These are phyloP conservation scores for Coniella vitis DNA, from an alignment of 2,329 filamentous ascomycete species.

Conservation along the genomic window DNA sequence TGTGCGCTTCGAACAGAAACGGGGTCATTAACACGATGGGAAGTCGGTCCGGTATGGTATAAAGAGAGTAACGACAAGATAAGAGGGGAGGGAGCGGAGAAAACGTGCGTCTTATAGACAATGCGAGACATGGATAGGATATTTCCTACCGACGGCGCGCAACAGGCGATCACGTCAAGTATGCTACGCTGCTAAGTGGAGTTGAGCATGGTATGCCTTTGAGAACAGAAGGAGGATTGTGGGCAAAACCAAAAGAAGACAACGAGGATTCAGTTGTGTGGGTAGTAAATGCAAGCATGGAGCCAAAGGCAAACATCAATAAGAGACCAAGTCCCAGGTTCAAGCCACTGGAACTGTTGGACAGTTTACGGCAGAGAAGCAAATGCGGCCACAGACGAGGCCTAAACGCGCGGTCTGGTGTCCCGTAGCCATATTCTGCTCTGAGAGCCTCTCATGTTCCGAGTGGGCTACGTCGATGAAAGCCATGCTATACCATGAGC, in stretches of 20 bases:
- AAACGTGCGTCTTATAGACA: background rate
- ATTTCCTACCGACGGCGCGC: no score
- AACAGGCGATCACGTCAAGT: background rate
- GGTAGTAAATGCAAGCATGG: background rate
- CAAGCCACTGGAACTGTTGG: conserved; percentile 12
- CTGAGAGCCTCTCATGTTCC: background rate
- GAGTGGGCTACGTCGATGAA: background rate
- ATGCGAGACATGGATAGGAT: background rate
- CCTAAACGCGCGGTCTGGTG: conserved; percentile 3
- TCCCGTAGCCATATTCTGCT: background rate
- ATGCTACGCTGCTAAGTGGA: background rate
- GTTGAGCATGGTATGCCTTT: background rate
- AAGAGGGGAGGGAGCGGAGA: background rate
- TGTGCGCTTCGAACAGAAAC: background rate
- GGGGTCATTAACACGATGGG: no score
- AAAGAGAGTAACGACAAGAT: no score
- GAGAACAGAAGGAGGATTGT: background rate
- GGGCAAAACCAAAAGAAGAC: background rate
- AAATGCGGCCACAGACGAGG: conserved; percentile 4
- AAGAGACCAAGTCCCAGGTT: background rate
- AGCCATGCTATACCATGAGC: no score
- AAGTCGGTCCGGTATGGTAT: no score
- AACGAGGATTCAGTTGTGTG: no score
- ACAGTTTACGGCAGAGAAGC: conserved; percentile 11
- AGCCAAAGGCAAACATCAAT: conserved; percentile 8